phyloP scores from a whole-genome alignment of 75 land plant species.

The Cunninghamia lanceolata region DNA sequence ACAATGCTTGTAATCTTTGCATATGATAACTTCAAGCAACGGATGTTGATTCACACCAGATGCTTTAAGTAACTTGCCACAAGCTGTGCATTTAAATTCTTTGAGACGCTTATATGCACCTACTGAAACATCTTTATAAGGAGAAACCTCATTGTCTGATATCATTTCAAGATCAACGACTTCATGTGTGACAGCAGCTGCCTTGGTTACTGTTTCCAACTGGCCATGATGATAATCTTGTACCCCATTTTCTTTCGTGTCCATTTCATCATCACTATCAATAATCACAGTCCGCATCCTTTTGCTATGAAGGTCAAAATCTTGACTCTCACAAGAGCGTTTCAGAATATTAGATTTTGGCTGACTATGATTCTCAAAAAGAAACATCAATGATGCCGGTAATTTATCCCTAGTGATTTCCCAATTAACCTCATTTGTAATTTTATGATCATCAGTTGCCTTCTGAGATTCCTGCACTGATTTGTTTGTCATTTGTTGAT shows the following conservation, averaged over 20 bases:
- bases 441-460: no score
- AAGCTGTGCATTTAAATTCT: conserved; percentile 62
- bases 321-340: conserved; percentile 18
- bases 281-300: conserved; percentile 31
- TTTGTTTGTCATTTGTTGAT: no score
- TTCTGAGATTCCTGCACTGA: no score
- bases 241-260: conserved; percentile 8
- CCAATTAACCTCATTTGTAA: neutral
- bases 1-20: conserved; percentile 47
- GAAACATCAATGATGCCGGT: conserved; percentile 1
- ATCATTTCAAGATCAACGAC: conserved; percentile 9
- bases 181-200: conserved; percentile 12
- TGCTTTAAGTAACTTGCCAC: no score
- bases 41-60: conserved; percentile 62
- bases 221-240: neutral
- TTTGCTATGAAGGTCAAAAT: conserved; percentile 18
- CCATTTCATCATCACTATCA: conserved; percentile 78
- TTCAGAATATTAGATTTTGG: no score
- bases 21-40: conserved; percentile 57
- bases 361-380: conserved; percentile 5
- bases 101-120: neutral
- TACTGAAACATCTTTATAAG: conserved; percentile 9
- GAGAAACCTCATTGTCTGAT: conserved; percentile 13
- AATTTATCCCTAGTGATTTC: conserved; percentile 7
- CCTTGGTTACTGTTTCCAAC: conserved; percentile 2